Percentiles rank a stretch among this genome's conserved stretches.
These are phyloP conservation scores for Zopfochytrium polystomum DNA, from an alignment of 371 early-diverging fungal genomes.

Conservation along the genomic window DNA sequence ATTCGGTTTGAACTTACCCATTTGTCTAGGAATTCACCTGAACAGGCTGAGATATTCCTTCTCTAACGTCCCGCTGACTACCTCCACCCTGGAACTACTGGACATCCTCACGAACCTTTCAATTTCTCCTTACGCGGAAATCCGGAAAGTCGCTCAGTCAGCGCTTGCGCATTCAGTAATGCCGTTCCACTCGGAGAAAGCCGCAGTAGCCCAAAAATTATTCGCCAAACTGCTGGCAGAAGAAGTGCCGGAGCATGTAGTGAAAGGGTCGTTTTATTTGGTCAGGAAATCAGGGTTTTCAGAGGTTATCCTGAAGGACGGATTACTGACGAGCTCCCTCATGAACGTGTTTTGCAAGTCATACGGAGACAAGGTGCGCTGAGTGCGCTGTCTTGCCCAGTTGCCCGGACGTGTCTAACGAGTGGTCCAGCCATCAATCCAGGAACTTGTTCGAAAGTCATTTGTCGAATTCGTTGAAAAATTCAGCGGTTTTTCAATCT, in stretches of 20 bases:
- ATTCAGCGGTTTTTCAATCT: slow-evolving; percentile 9
- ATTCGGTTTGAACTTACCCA: neutral
- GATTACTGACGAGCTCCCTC: slow-evolving; percentile 6
- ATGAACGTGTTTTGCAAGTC: slow-evolving; percentile 61
- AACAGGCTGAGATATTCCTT: slow-evolving; percentile 43
- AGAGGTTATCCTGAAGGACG: slow-evolving; percentile 35
- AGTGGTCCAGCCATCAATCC: slow-evolving; percentile 57
- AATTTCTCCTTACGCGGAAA: slow-evolving; percentile 59
- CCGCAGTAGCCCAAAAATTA: slow-evolving; percentile 6
- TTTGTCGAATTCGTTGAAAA: neutral
- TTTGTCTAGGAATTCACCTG: slow-evolving; percentile 45
- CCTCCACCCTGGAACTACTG: neutral
- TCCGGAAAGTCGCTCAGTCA: slow-evolving; percentile 65
- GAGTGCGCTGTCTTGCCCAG: neutral
- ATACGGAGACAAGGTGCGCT: slow-evolving; percentile 68
- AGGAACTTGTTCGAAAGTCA: slow-evolving; percentile 61
- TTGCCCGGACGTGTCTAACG: neutral
- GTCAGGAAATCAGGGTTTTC: slow-evolving; percentile 35
- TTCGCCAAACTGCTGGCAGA: slow-evolving; percentile 2
- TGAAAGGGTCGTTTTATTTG: slow-evolving; percentile 78
- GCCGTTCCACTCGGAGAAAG: slow-evolving; percentile 59
- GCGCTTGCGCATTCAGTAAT: slow-evolving; percentile 55
- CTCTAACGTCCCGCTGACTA: slow-evolving; percentile 6
- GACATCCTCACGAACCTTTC: slow-evolving; percentile 8
- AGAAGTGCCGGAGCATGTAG: slow-evolving; percentile 22